Base-by-base conservation (phyloP, 148 eudicot species). In the Spergularia bocconei region DNA sequence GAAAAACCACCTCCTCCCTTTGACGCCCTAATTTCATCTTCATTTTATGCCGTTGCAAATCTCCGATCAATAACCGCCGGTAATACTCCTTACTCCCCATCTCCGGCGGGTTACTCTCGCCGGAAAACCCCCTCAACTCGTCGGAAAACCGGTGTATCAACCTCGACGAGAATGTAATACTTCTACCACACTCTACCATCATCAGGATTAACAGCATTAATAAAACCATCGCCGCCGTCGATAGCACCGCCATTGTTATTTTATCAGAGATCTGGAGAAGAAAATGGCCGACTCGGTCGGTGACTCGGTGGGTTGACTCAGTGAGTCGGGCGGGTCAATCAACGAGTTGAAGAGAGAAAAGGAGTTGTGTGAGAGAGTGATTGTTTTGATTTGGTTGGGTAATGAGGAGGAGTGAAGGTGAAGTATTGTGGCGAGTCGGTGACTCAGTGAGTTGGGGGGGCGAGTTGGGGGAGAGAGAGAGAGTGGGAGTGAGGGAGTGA, bases 91-190 rank as follows among this genome's bases (percentile, higher is more conserved):
- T 73, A 47, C 88, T 93, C 77, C 81, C 63, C 53, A 83, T 48
- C 82, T 79, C 81, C 79, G 93, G 91, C 90, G 80, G 79, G 13
- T 50, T 11, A 17, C 36, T 68, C 36, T 41, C 74, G 39, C 78
- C 86, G 79, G 85, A 74, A 75, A 78, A 64, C 20, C 77, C 77
- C 74, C 68, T 87, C 69, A 79, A 51, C 71, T 93, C 97, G 61
- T 86, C 95, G 41, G 98, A 94, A 74, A 86, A 91, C 15, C 96
- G 84, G 79, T 94, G 97, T 33, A 94, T 70, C 7, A 94, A 77
- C 81, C 84, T 84, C 19, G 90, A 85, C 1, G 97, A 85, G 71
- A 75, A 87, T 44, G 70, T 15, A 47, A 4, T 66, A 12, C 75
- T 73, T 23, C 63, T 23, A 25, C 21, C 54, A 11, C 38, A 3